These are phyloP conservation scores for Lichtheimia ramosa DNA, from an alignment of 371 early-diverging fungal species.

Conservation along the genomic window DNA sequence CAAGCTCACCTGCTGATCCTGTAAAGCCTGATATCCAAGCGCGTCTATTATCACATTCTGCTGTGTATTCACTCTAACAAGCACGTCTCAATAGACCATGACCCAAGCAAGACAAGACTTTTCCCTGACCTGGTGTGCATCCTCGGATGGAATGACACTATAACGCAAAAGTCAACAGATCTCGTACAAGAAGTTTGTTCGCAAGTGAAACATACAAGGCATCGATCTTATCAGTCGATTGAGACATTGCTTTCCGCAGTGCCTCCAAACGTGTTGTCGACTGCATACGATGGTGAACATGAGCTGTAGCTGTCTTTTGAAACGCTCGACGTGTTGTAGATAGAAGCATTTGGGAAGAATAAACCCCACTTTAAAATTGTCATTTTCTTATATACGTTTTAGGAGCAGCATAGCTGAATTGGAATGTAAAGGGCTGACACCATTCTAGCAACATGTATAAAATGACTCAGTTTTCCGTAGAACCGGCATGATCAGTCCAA, in stretches of 20 bases:
- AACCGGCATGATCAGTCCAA: slow-evolving; percentile 13
- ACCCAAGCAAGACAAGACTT: background rate
- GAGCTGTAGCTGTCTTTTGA: no score
- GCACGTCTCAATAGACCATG: background rate
- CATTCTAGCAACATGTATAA: slow-evolving; percentile 3
- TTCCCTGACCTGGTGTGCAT: slow-evolving; percentile 85
- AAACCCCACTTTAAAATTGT: no score
- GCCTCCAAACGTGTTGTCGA: slow-evolving; percentile 42
- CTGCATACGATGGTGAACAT: no score
- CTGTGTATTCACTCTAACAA: slow-evolving; percentile 93
- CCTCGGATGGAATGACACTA: slow-evolving; percentile 86
- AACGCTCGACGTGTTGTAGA: no score
- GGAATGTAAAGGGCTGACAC: background rate
- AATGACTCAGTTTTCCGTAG: slow-evolving; percentile 10
- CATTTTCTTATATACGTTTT: no score
- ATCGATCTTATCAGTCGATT: slow-evolving; percentile 58
- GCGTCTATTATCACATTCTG: slow-evolving; percentile 89
- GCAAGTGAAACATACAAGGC: slow-evolving; percentile 63
- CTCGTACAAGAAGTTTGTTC: background rate
- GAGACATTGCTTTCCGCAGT: slow-evolving; percentile 75
- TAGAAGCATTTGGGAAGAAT: no score
- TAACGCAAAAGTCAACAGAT: no score
- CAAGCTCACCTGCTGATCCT: slow-evolving; percentile 87
- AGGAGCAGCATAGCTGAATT: no score
- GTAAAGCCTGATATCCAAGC: slow-evolving; percentile 96